These are phyloP conservation scores for Chaetomium olivaceum DNA, from an alignment of 2,329 filamentous ascomycete species.

Conservation along the genomic window DNA sequence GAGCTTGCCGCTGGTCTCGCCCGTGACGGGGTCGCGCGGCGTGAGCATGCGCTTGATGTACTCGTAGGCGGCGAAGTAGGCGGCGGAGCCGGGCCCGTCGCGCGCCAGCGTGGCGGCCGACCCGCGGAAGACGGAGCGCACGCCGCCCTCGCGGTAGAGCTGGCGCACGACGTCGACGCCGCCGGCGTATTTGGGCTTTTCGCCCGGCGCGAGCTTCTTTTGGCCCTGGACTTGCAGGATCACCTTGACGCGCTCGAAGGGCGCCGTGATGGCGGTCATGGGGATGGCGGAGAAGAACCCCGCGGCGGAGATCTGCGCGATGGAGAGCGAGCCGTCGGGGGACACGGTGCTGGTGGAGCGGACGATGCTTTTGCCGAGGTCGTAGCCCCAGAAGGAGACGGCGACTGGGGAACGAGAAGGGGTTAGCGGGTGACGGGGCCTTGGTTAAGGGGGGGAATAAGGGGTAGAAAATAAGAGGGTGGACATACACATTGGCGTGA, in stretches of 20 bases:
- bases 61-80: constrained; percentile 98
- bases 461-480: not conserved
- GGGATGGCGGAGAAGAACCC: constrained; percentile 98
- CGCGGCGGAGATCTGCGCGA: constrained; percentile 84
- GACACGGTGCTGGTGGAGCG: constrained; percentile 63
- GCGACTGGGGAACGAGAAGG: constrained; percentile 51
- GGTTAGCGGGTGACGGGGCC: constrained; percentile 13
- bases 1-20: constrained; percentile 72
- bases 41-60: constrained; percentile 87
- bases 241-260: constrained; percentile 98
- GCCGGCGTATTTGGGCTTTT: constrained; percentile 89
- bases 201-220: constrained; percentile 77
- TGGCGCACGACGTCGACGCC: constrained; percentile 89
- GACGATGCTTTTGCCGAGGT: constrained; percentile 89
- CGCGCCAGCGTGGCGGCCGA: constrained; percentile 87
- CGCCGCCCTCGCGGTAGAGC: constrained; percentile 85
- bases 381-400: constrained; percentile 83
- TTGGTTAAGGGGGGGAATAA: not conserved
- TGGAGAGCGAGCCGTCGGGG: constrained; percentile 70
- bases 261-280: constrained; percentile 97
- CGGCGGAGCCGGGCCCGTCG: constrained; percentile 88
- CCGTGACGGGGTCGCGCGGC: constrained; percentile 72
- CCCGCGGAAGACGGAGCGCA: constrained; percentile 90
- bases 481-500: constrained; percentile 94
- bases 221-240: constrained; percentile 97